These are phyloP conservation scores for Stereum hirsutum DNA, from an alignment of 1,284 basidiomycete genomes.

Conservation along the genomic window DNA sequence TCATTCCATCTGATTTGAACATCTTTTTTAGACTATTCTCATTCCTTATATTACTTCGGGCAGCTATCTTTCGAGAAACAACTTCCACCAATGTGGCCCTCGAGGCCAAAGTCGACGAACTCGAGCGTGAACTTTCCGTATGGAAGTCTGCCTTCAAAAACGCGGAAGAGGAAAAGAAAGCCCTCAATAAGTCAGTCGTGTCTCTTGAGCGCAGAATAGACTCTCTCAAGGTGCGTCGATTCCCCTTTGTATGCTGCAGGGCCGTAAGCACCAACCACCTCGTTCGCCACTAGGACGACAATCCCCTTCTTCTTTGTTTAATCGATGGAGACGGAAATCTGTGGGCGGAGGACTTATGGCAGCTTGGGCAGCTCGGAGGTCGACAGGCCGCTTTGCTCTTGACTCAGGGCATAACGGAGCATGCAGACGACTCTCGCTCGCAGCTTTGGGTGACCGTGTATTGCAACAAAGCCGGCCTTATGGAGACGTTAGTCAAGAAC, in stretches of 20 bases:
- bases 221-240: slow-evolving; percentile 22
- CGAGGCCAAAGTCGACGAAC: slow-evolving; percentile 22
- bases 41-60: background rate
- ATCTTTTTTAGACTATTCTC: background rate
- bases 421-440: slow-evolving; percentile 22
- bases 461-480: slow-evolving; percentile 34
- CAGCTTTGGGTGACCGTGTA: slow-evolving; percentile 35
- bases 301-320: slow-evolving; percentile 29
- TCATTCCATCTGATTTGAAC: too few relatives aligned
- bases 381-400: slow-evolving; percentile 32
- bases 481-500: slow-evolving; percentile 26
- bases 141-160: slow-evolving; percentile 29
- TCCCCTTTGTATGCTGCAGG: background rate
- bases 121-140: slow-evolving; percentile 27
- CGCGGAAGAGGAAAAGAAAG: slow-evolving; percentile 23
- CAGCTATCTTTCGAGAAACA: slow-evolving; percentile 24
- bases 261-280: background rate
- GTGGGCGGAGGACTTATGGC: slow-evolving; percentile 30
- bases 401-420: slow-evolving; percentile 28
- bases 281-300: slow-evolving; percentile 24
- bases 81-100: slow-evolving; percentile 21
- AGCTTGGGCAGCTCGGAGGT: slow-evolving; percentile 29
- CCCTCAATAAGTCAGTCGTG: slow-evolving; percentile 17
- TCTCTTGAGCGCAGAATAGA: slow-evolving; percentile 25
- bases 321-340: slow-evolving; percentile 43